These are phyloP conservation scores for Auxenochlorella pyrenoidosa DNA, from an alignment of 139 green algal genomes.

Conservation along the genomic window DNA sequence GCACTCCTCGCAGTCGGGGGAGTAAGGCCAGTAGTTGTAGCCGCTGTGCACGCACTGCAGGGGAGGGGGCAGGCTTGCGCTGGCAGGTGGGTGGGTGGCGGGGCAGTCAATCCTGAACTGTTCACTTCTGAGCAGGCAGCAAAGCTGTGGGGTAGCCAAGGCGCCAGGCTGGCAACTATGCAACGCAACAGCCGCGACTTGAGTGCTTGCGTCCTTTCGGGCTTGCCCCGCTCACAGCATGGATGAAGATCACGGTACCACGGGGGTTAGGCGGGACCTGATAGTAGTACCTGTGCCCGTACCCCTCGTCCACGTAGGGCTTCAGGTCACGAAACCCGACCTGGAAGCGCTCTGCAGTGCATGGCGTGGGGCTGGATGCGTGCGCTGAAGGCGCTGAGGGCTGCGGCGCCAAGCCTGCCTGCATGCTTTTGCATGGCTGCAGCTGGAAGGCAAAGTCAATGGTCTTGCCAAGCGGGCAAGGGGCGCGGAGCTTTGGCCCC, in stretches of 20 bases:
- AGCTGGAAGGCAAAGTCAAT: not conserved
- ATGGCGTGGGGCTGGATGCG: no score
- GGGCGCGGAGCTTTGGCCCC: not conserved
- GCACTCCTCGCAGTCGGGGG: not conserved
- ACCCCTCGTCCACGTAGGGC: not conserved
- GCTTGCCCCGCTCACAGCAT: not conserved
- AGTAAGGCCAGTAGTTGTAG: constrained; percentile 28
- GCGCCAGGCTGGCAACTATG: no score
- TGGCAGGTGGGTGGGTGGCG: no score
- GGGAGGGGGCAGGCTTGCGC: no score
- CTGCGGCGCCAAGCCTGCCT: not conserved
- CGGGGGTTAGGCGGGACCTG: not conserved
- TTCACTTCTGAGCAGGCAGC: no score
- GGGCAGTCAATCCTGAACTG: no score
- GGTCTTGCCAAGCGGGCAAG: no score
- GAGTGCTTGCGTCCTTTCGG: no score
- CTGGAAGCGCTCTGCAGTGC: not conserved
- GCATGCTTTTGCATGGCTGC: no score
- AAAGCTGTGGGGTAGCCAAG: no score
- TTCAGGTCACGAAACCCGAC: not conserved
- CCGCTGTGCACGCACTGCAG: constrained; percentile 22
- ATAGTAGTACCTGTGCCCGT: not conserved
- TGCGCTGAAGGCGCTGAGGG: not conserved
- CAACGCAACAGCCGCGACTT: no score
- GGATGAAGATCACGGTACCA: not conserved